These are phyloP conservation scores for Mycena kentingensis DNA, from an alignment of 768 basidiomycete species.

Conservation along the genomic window DNA sequence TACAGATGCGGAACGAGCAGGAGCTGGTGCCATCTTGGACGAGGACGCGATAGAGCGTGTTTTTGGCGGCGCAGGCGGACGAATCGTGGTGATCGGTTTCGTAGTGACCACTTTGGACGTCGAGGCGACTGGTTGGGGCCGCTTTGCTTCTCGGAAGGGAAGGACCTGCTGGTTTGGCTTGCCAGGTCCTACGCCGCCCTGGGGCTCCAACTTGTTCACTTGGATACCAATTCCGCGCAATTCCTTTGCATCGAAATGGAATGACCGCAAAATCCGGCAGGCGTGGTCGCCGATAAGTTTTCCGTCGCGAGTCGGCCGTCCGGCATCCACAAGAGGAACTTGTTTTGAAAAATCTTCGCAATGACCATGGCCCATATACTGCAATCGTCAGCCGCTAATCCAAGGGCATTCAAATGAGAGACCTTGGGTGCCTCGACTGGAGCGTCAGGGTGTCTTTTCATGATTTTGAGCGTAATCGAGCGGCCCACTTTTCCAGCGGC, in stretches of 20 bases:
- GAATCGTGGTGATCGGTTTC: not conserved
- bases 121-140: constrained; percentile 8
- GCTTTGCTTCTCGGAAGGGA: constrained; percentile 48
- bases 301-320: constrained; percentile 72
- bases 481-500: constrained; percentile 69
- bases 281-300: constrained; percentile 74
- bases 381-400: constrained; percentile 4
- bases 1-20: not conserved
- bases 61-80: too few species aligned
- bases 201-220: constrained; percentile 80
- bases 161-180: constrained; percentile 61
- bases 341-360: constrained; percentile 85
- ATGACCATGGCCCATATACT: constrained; percentile 92
- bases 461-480: constrained; percentile 81
- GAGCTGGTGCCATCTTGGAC: constrained; percentile 7
- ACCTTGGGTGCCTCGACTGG: constrained; percentile 93
- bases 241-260: constrained; percentile 81
- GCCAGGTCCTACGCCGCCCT: constrained; percentile 31
- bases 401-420: not conserved
- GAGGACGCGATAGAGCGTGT: not conserved
- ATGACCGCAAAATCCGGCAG: constrained; percentile 70
- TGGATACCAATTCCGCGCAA: constrained; percentile 93
- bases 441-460: constrained; percentile 83
- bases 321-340: constrained; percentile 55
- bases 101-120: constrained; percentile 14